Evolutionary conservation across 2,329 filamentous ascomycete species (phyloP), one percentile per base, ranked within the genome.

Genomic region (Aspergillus sp.): DNA sequence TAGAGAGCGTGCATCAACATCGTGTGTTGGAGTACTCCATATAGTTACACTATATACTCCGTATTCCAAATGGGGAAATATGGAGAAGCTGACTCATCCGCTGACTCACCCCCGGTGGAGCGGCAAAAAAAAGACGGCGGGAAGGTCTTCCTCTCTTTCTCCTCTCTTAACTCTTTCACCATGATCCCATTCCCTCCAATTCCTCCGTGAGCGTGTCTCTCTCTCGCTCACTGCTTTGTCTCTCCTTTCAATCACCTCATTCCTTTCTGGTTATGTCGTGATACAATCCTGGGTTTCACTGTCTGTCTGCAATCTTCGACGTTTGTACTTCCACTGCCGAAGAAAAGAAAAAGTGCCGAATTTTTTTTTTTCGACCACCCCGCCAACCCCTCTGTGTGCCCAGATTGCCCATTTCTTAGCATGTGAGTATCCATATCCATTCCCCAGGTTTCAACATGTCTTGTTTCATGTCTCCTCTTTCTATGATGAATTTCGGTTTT

Each of bases 401-500:
- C 46, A 47, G 49, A 43, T 40, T 49, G n/a, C 47, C 42, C 16
- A 33, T 49, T 44, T 52, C 50, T 45, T 49, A 47, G 54, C 47
- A 58, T 60, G 57, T 60, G 48, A 60, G 59, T 62, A 47, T 40
- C 51, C 53, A 56, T 50, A 54, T 51, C 54, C 51, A 52, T 58
- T 61, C 47, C 56, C 55, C 56, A 19, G 13, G 45, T 38, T 53
- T 24, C 32, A 20, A 32, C 40, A 22, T 47, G 51, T 42, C 42
- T 35, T 49, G 32, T 38, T 38, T 26, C 11, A 32, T 30, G 9
- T 47, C 30, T 40, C 49, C 36, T 49, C 50, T 42, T 57, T 68
- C 49, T 59, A 69, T 69, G 70, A 75, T 75, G 73, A 76, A 63
- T 61, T 66, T 64, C 57, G 62, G 66, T 62, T 10, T 59, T 65